Evolutionary conservation across 2,329 filamentous ascomycete species (phyloP).

Genomic region (Talaromyces sp.): DNA sequence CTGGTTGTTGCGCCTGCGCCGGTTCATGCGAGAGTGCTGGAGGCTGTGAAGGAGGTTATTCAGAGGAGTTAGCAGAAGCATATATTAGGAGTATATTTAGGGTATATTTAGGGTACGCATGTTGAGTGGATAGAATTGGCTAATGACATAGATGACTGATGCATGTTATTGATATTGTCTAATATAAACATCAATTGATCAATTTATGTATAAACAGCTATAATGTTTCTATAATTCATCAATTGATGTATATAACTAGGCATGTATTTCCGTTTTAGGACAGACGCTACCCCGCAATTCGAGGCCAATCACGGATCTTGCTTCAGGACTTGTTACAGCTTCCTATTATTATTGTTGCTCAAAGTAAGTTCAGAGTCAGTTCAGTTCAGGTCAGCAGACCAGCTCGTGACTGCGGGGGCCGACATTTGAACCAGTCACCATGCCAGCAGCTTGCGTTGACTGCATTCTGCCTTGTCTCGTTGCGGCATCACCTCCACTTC

Average conservation of each 20-base stretch:
- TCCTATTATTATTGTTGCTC: too few species aligned
- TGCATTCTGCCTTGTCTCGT: background rate
- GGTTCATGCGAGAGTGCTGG: conserved; percentile 29
- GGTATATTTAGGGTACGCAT: background rate
- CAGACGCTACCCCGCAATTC: too few species aligned
- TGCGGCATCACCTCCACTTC: background rate
- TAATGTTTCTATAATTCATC: background rate
- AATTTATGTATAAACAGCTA: too few species aligned
- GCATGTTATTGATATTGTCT: background rate
- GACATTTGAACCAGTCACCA: background rate
- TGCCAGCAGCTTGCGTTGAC: background rate
- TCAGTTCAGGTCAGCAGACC: background rate
- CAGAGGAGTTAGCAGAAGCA: background rate
- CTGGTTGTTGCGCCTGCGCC: conserved; percentile 38
- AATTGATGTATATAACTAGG: background rate
- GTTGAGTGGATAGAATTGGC: background rate
- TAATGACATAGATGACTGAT: background rate
- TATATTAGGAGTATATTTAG: too few species aligned
- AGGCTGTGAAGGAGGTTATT: conserved; percentile 21
- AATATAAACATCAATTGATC: too few species aligned
- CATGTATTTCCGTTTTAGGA: too few species aligned
- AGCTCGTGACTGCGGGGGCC: background rate
- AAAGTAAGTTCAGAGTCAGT: too few species aligned
- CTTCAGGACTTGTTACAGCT: too few species aligned
- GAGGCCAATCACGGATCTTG: too few species aligned